Evolutionary conservation across 192 early-diverging fungal genomes (phyloP).

Genomic region (Rhizoclosmatium globosum): DNA sequence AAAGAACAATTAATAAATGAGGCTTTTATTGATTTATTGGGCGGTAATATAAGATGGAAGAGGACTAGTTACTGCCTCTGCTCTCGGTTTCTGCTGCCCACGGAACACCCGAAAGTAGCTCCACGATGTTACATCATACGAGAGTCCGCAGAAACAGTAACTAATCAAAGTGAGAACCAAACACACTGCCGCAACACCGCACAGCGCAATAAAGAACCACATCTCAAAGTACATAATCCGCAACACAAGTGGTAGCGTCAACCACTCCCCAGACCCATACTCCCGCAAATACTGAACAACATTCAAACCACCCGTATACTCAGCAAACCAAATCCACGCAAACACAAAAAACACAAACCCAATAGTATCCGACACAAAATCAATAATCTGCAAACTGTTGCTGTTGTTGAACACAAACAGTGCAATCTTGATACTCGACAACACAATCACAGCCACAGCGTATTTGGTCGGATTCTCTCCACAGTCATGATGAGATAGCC

Average conservation of each 20-base stretch:
- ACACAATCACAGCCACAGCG: not conserved
- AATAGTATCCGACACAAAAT: not conserved
- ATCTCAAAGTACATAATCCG: slow-evolving; percentile 14
- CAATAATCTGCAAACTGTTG: not conserved
- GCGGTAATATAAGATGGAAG: no score
- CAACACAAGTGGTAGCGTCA: not conserved
- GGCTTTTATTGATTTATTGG: no score
- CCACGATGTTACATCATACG: not conserved
- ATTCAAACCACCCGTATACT: slow-evolving; percentile 8
- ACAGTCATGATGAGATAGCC: not conserved
- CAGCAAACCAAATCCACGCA: slow-evolving; percentile 6
- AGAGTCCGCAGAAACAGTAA: not conserved
- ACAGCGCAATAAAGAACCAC: slow-evolving; percentile 4
- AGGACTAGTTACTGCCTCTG: no score
- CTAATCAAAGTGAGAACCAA: not conserved
- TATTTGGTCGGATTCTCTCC: not conserved
- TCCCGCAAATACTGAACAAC: not conserved
- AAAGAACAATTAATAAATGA: no score
- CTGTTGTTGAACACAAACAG: not conserved
- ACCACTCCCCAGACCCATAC: not conserved
- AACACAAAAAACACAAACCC: slow-evolving; percentile 3
- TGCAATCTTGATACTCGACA: not conserved
- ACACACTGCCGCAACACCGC: not conserved
- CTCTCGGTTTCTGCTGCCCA: not conserved
- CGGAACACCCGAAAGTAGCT: not conserved